These are phyloP conservation scores for Hippophae tibetana DNA, from an alignment of 306 rosid species.

Conservation along the genomic window DNA sequence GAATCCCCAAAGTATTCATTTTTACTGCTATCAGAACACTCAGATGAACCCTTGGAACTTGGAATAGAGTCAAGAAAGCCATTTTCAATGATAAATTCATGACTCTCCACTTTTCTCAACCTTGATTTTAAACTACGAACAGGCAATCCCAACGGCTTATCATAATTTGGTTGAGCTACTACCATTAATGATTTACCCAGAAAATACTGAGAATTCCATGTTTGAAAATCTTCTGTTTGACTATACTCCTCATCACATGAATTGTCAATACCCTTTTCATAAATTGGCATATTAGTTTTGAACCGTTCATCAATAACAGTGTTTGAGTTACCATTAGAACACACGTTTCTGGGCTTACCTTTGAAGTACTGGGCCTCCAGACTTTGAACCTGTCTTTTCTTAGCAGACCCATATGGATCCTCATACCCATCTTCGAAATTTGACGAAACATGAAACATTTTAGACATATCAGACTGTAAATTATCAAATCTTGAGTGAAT, in stretches of 20 bases:
- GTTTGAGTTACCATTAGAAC: conserved; percentile 8
- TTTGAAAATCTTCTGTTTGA: conserved; percentile 43
- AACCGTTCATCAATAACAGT: conserved; percentile 44
- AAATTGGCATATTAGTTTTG: conserved; percentile 25
- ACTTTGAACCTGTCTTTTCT: conserved; percentile 30
- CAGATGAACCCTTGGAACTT: conserved; percentile 42
- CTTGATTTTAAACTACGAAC: conserved; percentile 60
- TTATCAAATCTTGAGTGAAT: conserved; percentile 23
- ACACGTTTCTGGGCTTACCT: conserved; percentile 15
- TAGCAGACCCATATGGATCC: conserved; percentile 23
- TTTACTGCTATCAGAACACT: conserved; percentile 22
- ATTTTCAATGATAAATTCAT: conserved; percentile 26
- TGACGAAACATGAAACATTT: conserved; percentile 45
- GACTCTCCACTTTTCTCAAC: conserved; percentile 27
- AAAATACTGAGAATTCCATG: conserved; percentile 61
- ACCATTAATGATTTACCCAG: conserved; percentile 48
- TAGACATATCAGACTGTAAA: conserved; percentile 49
- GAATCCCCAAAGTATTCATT: conserved; percentile 40
- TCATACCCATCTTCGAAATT: conserved; percentile 45
- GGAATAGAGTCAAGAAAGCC: conserved; percentile 37
- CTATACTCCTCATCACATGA: conserved; percentile 19
- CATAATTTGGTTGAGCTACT: conserved; percentile 48
- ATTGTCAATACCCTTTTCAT: conserved; percentile 22
- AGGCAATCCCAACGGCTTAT: conserved; percentile 68
- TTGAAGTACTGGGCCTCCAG: conserved; percentile 35